Evolutionary conservation across 345 rosid genomes (phyloP), one percentile per base, ranked within the genome.

Genomic region (Sisymbrium irio): DNA sequence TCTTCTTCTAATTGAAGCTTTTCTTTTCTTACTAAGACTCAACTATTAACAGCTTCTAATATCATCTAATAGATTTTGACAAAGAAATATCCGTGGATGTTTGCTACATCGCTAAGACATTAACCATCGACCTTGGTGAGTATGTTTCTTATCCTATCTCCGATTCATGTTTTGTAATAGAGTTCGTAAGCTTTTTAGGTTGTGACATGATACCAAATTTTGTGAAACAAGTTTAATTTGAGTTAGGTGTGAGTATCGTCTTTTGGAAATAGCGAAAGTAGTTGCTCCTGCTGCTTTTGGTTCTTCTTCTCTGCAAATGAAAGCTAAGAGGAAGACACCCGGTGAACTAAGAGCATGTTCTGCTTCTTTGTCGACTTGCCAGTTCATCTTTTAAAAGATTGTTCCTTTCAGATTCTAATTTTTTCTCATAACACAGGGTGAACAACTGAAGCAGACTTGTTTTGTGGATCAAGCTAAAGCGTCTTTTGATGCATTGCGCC

Each of bases 261-360:
- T n/a, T n/a, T n/a, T n/a, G n/a, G 30, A 47, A 57, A 90, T 93
- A 93, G 90, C 87, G 45, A 87, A 82, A 59, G 93, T 90, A 27
- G 88, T 88, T 74, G 82, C 86, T 27, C 84, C 87, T 47, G 80
- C 84, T 77, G 46, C 83, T n/a, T 72, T 84, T 55, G 76, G 77
- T 60, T 76, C 28, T 49, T n/a, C n/a, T n/a, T 78, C 89, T 47
- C 82, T 81, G 71, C 89, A 82, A 76, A 71, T 79, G 22, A 77
- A 70, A 35, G 69, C 77, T 49, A 88, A 86, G 79, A 79, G 97
- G 76, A 89, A 89, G 87, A 93, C 97, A 10, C 98, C 97, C 1
- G 82, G 89, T 9, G 96, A 94, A 74, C 87, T 94, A 5, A 83
- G 98, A 74, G 98, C 86, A 86, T 62, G 78, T 74, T 76, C 59